phyloP scores from a whole-genome alignment of 257 asterid species.

The Paulownia fortunei region DNA sequence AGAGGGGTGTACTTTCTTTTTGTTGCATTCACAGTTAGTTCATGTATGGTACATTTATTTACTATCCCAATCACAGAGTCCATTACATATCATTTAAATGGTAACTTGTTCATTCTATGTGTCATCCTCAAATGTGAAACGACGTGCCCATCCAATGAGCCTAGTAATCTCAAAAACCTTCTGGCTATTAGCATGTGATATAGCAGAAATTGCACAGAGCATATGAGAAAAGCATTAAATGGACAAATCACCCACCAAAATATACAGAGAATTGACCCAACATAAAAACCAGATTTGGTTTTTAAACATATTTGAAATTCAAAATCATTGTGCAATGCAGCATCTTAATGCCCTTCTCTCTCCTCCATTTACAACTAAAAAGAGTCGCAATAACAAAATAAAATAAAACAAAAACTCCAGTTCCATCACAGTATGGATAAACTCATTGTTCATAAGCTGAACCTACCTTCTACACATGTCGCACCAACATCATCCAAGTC shows the following conservation, averaged over 20 bases:
- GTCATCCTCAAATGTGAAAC: conserved; percentile 25
- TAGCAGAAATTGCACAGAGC: conserved; percentile 12
- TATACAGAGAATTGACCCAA: neutral
- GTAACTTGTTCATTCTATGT: conserved; percentile 1
- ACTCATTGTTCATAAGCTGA: conserved; percentile 15
- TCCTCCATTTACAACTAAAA: conserved; percentile 23
- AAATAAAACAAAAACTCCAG: neutral
- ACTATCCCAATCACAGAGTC: neutral
- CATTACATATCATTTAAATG: neutral
- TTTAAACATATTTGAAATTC: conserved; percentile 16
- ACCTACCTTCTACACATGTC: conserved; percentile 72
- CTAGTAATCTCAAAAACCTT: conserved; percentile 16
- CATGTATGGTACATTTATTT: conserved; percentile 4
- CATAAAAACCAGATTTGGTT: conserved; percentile 13
- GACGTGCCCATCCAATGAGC: neutral
- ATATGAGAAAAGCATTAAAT: neutral
- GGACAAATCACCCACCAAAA: conserved; percentile 1
- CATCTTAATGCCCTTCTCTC: conserved; percentile 15
- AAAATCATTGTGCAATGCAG: conserved; percentile 23
- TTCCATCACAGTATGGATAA: conserved; percentile 9
- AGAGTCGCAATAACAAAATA: neutral
- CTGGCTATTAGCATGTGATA: conserved; percentile 14
- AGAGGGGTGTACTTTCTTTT: neutral
- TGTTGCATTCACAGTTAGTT: conserved; percentile 9
- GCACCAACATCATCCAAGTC: conserved; percentile 98